A percentile compares a stretch with the other conserved stretches of the same genome.
phyloP scores from a whole-genome alignment of 1,284 basidiomycete genomes.

The Heterobasidion irregulare region DNA sequence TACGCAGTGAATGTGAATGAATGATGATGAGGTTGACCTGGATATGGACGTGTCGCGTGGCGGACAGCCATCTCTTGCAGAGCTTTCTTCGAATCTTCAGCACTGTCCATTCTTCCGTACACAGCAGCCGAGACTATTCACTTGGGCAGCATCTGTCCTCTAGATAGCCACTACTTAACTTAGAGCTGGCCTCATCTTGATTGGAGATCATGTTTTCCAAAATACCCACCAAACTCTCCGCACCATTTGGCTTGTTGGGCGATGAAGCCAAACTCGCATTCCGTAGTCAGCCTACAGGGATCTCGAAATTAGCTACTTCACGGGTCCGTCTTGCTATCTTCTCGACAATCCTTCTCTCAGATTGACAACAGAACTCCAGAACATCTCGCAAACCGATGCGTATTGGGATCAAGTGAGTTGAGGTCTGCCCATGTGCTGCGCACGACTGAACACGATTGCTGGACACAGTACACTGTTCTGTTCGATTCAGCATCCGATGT shows the following conservation, averaged over 20 bases:
- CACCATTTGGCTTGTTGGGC: slow-evolving; percentile 74
- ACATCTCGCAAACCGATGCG: slow-evolving; percentile 62
- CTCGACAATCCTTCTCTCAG: slow-evolving; percentile 2
- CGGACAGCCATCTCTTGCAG: too few species aligned
- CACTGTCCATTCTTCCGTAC: too few species aligned
- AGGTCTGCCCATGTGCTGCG: slow-evolving; percentile 3
- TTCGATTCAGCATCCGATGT: slow-evolving; percentile 87
- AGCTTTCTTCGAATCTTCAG: too few species aligned
- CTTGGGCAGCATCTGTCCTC: neutral
- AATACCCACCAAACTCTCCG: slow-evolving; percentile 60
- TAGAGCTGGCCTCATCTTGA: neutral
- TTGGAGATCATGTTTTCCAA: slow-evolving; percentile 33
- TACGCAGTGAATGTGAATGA: too few species aligned
- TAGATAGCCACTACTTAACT: neutral
- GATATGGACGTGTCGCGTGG: too few species aligned
- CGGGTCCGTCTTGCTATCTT: slow-evolving; percentile 42
- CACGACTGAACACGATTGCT: slow-evolving; percentile 7
- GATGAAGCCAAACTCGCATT: slow-evolving; percentile 88
- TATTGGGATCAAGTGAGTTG: slow-evolving; percentile 78
- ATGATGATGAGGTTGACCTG: too few species aligned
- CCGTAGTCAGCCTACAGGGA: slow-evolving; percentile 71
- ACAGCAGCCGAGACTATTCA: too few species aligned
- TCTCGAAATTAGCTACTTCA: slow-evolving; percentile 62
- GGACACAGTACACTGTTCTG: slow-evolving; percentile 63
- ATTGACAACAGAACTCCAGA: slow-evolving; percentile 29